Evolutionary conservation across 1,139 yeast genomes (phyloP).

Genomic region (Blastobotrys apis): DNA sequence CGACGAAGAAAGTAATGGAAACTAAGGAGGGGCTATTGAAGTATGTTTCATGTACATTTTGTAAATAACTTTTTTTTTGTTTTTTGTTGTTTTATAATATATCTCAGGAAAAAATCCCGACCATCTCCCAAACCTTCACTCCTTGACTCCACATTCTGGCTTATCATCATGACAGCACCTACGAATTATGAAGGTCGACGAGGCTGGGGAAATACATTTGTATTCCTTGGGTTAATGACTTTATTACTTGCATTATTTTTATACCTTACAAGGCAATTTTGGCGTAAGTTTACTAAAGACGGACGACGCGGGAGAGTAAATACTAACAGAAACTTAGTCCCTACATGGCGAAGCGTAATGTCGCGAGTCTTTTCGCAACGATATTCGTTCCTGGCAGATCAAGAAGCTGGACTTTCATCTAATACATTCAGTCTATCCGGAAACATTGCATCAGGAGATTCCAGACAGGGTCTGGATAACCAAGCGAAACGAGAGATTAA

Average conservation of each 20-base stretch:
- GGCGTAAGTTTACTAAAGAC: constrained; percentile 6
- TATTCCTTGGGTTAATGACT: constrained; percentile 3
- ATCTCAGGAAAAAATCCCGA: too few species aligned
- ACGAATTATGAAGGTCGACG: too few species aligned
- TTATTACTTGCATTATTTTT: constrained; percentile 1
- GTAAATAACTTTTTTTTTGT: neutral
- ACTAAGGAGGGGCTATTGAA: neutral
- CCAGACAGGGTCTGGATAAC: constrained; percentile 58
- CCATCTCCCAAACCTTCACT: too few species aligned
- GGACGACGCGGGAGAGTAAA: neutral
- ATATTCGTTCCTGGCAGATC: constrained; percentile 51
- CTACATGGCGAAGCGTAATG: constrained; percentile 3
- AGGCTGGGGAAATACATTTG: constrained; percentile 10
- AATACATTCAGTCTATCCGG: constrained; percentile 52
- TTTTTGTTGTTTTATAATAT: neutral
- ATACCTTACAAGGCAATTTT: constrained; percentile 3
- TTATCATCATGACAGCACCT: too few species aligned
- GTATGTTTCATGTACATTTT: neutral
- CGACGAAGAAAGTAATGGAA: constrained; percentile 22
- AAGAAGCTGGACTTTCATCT: constrained; percentile 64
- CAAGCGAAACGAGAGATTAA: constrained; percentile 50
- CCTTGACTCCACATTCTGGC: too few species aligned
- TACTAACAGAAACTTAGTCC: constrained; percentile 2
- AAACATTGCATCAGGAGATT: constrained; percentile 47
- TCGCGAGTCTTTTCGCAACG: constrained; percentile 1